Base-by-base conservation (phyloP, 1,284 basidiomycete species). In the Neolentinus lepideus region DNA sequence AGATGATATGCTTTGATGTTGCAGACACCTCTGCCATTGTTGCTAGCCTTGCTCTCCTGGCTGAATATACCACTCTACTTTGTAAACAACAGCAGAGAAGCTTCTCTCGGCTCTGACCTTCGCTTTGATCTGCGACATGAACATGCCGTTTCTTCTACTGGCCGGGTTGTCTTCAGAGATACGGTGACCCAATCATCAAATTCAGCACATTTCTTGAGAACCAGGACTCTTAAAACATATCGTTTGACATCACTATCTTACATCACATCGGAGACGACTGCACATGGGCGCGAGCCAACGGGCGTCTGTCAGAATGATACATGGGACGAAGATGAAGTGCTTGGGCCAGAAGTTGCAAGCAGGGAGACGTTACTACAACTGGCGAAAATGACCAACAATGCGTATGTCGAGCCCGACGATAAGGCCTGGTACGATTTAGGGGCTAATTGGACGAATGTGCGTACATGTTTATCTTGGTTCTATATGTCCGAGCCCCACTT, bases 321-420 rank as follows among this genome's bases (percentile, higher is more conserved):
- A 3, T 91, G 89, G 88, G 75, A 81, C 10, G 80, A 83, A 64
- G 79, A 83, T 11, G 80, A 83, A 56, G 68, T 86, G 2, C 29
- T 69, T 3, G 84, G 73, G 0, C 89, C 88, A n/a, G 83, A 98
- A 67, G 78, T 91, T 14, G 82, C 85, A 51, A 83, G 83, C 59
- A 78, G 92, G 16, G 80, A 88, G 59, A 91, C 92, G 1, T 71
- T 99, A 22, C 76, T 91, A 12, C 75, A 84, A 26, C 79, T 99
- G 38, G 96, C 94, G 21, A 97, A 94, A 79, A 98, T 99, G 92
- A 84, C 92, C 26, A 90, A 85, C 62, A 92, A 97, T 66, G 94
- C 97, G 31, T 98, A 98, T 71, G 70, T 87, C 4, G 67, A 75
- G 8, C 80, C 78, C 0, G 75, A 76, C 16, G 82, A 85, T 55